A percentile compares a stretch with the other conserved stretches of the same genome.
Evolutionary conservation across 371 early-diverging fungal species (phyloP).

Genomic region (Mortierella sp.): DNA sequence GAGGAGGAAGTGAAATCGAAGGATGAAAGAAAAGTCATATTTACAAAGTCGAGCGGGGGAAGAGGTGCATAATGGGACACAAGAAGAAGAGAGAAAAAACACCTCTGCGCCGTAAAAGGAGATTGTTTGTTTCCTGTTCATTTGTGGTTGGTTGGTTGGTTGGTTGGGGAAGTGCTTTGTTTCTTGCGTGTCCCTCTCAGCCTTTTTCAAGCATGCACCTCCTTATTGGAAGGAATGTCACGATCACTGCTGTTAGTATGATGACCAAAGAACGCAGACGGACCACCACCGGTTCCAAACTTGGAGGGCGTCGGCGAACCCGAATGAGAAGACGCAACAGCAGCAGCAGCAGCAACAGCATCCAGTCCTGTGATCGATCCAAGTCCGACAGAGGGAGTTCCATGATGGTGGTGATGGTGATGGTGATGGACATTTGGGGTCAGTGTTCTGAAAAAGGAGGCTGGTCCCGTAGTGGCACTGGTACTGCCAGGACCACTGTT

Average conservation of each 20-base stretch:
- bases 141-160: not conserved
- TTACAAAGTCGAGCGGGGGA: too few species aligned
- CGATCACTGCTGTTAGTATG: not conserved
- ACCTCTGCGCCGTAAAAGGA: too few species aligned
- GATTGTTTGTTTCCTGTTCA: not conserved
- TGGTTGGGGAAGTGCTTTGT: not conserved
- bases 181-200: not conserved
- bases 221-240: constrained; percentile 27
- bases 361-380: not conserved
- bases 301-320: constrained; percentile 12
- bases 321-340: not conserved
- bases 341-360: not conserved
- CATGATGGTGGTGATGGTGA: not conserved
- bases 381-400: constrained; percentile 5
- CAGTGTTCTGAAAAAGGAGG: constrained; percentile 23
- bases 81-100: too few species aligned
- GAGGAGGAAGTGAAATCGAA: too few species aligned
- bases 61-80: too few species aligned
- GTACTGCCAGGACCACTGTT: not conserved
- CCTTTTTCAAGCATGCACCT: constrained; percentile 25
- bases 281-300: not conserved
- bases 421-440: constrained; percentile 11
- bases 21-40: too few species aligned
- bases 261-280: not conserved
- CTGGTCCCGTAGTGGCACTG: not conserved